Evolutionary conservation across 495 filamentous ascomycete species (phyloP).

Genomic region (Neurospora sp.): DNA sequence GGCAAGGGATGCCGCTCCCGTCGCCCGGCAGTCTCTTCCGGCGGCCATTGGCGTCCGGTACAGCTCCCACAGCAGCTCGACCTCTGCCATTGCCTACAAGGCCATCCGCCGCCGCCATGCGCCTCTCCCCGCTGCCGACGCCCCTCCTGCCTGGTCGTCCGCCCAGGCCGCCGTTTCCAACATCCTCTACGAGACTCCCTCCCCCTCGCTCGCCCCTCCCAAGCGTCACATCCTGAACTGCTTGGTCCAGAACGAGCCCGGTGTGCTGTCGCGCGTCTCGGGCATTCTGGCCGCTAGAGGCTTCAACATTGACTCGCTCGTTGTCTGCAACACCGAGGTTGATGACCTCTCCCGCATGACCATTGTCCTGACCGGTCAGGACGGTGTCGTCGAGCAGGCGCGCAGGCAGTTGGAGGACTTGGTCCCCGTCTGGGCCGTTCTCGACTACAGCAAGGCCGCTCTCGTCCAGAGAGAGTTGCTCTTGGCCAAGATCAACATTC

Average conservation of each 20-base stretch:
- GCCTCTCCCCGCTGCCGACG: constrained; percentile 65
- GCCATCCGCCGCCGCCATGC: constrained; percentile 82
- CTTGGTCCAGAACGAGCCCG: constrained; percentile 96
- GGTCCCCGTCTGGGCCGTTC: constrained; percentile 94
- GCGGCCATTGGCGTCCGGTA: constrained; percentile 12
- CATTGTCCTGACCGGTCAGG: constrained; percentile 90
- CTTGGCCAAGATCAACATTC: constrained; percentile 90
- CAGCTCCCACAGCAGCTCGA: constrained; percentile 51
- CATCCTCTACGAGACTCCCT: constrained; percentile 96
- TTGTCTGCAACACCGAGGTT: constrained; percentile 97
- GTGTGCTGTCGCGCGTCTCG: constrained; percentile 90
- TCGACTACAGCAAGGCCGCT: constrained; percentile 87
- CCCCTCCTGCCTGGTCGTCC: constrained; percentile 67
- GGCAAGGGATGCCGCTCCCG: constrained; percentile 3
- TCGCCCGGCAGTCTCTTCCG: neutral
- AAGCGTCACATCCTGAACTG: constrained; percentile 96
- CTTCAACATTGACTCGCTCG: constrained; percentile 98
- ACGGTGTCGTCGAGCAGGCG: constrained; percentile 96
- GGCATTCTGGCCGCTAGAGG: constrained; percentile 92
- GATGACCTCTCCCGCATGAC: constrained; percentile 97
- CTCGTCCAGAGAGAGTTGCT: constrained; percentile 94
- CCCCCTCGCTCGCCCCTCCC: constrained; percentile 69
- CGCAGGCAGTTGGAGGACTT: constrained; percentile 91
- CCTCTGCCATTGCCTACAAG: constrained; percentile 94
- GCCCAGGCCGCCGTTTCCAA: constrained; percentile 91